These are phyloP conservation scores for Grifola frondosa DNA, from an alignment of 1,284 basidiomycete genomes.

Conservation along the genomic window DNA sequence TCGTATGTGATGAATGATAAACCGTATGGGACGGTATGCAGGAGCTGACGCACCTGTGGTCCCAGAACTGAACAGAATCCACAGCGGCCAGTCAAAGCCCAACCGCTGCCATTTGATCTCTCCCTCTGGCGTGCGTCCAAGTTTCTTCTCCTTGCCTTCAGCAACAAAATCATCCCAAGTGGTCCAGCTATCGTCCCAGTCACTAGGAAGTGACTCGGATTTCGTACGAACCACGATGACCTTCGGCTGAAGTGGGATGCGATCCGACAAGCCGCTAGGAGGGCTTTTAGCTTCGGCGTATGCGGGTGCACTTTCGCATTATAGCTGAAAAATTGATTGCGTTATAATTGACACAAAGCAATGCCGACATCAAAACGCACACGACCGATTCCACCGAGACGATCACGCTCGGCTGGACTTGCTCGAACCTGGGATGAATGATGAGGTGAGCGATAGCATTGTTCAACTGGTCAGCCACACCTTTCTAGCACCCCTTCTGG, in stretches of 20 bases:
- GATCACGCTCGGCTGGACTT: constrained; percentile 73
- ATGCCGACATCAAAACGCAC: constrained; percentile 35
- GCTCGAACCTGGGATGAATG: constrained; percentile 51
- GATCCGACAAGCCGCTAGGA: constrained; percentile 52
- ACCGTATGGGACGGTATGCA: constrained; percentile 9
- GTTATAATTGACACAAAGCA: constrained; percentile 1
- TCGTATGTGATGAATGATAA: no score
- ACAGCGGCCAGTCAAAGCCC: constrained; percentile 80
- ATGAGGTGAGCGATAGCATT: constrained; percentile 5
- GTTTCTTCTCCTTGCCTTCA: constrained; percentile 41
- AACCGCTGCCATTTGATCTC: constrained; percentile 61
- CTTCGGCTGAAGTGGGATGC: constrained; percentile 40
- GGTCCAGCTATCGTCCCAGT: constrained; percentile 49
- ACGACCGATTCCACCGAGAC: constrained; percentile 75
- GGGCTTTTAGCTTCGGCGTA: constrained; percentile 59
- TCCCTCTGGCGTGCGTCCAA: constrained; percentile 48
- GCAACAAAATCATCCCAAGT: constrained; percentile 59
- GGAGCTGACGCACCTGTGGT: constrained; percentile 62
- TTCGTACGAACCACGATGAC: constrained; percentile 59
- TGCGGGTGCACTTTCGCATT: constrained; percentile 72
- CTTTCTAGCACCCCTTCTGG: constrained; percentile 81
- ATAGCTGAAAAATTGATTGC: constrained; percentile 44
- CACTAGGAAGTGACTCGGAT: constrained; percentile 33
- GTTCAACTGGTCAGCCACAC: constrained; percentile 40
- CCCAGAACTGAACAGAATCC: constrained; percentile 87